phyloP scores from a whole-genome alignment of 192 early-diverging fungal genomes.

The Lobosporangium transversale region DNA sequence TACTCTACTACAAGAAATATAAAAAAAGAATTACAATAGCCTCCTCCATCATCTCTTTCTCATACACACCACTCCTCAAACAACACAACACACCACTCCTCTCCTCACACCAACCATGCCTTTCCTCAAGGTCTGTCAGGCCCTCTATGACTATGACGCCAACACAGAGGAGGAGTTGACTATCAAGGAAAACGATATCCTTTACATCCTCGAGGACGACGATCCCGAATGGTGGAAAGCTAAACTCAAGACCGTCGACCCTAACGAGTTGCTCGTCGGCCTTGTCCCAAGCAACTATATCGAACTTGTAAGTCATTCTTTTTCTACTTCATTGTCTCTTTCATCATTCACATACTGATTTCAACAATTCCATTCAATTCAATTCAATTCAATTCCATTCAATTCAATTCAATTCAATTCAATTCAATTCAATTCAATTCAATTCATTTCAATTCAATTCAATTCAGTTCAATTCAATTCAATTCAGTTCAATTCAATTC shows the following conservation, averaged over 20 bases:
- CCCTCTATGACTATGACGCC: constrained; percentile 92
- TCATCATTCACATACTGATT: no score
- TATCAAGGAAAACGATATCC: constrained; percentile 86
- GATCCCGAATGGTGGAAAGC: constrained; percentile 96
- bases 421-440: no score
- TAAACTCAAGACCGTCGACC: constrained; percentile 68
- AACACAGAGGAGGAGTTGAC: constrained; percentile 84
- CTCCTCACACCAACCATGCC: constrained; percentile 31
- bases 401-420: no score
- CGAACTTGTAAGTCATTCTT: constrained; percentile 66
- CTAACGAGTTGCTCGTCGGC: constrained; percentile 69
- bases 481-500: no score
- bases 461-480: no score
- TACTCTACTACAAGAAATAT: not conserved
- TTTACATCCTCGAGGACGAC: constrained; percentile 86
- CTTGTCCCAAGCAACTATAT: constrained; percentile 93
- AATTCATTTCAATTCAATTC: no score
- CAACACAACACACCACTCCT: not conserved
- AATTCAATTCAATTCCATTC: no score
- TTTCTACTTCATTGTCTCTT: not conserved
- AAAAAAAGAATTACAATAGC: not conserved
- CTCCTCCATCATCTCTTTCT: not conserved
- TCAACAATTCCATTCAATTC: no score
- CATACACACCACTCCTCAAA: not conserved
- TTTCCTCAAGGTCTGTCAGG: constrained; percentile 70